Evolutionary conservation across 2,329 filamentous ascomycete species (phyloP).

Genomic region (Teratosphaeria epicoccoides): DNA sequence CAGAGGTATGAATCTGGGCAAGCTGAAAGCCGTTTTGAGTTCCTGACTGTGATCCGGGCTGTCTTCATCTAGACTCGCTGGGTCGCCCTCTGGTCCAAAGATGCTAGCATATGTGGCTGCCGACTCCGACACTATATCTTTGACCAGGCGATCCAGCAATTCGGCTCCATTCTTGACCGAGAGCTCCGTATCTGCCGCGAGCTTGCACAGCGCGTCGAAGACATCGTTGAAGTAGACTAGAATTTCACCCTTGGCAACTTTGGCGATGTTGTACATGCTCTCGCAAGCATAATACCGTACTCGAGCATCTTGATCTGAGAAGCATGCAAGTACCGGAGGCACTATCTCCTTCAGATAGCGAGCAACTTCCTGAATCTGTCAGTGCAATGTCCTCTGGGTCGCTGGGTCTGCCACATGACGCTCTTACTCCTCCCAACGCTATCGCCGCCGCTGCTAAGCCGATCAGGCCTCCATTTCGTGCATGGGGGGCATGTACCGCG

Average conservation of each 20-base stretch:
- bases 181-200: conserved; percentile 88
- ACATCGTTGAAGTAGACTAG: conserved; percentile 96
- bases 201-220: conserved; percentile 93
- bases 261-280: conserved; percentile 99
- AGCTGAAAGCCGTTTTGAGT: conserved; percentile 82
- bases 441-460: conserved; percentile 92
- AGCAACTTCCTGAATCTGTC: conserved; percentile 62
- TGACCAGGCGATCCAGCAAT: conserved; percentile 83
- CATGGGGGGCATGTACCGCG: conserved; percentile 91
- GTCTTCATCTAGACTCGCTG: conserved; percentile 32
- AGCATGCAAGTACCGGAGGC: conserved; percentile 91
- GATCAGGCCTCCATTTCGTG: conserved; percentile 90
- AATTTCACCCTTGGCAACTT: conserved; percentile 96
- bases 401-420: background rate
- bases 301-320: conserved; percentile 93
- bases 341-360: conserved; percentile 89
- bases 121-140: conserved; percentile 92
- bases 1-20: conserved; percentile 81
- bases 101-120: conserved; percentile 91
- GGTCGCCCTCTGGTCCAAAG: conserved; percentile 46
- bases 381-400: conserved; percentile 3
- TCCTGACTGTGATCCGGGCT: conserved; percentile 29
- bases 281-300: conserved; percentile 98
- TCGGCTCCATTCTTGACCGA: conserved; percentile 98
- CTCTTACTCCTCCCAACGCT: conserved; percentile 75